Conservation (phyloP, 805 yeast species). For the Candida manassasensis region DNA sequence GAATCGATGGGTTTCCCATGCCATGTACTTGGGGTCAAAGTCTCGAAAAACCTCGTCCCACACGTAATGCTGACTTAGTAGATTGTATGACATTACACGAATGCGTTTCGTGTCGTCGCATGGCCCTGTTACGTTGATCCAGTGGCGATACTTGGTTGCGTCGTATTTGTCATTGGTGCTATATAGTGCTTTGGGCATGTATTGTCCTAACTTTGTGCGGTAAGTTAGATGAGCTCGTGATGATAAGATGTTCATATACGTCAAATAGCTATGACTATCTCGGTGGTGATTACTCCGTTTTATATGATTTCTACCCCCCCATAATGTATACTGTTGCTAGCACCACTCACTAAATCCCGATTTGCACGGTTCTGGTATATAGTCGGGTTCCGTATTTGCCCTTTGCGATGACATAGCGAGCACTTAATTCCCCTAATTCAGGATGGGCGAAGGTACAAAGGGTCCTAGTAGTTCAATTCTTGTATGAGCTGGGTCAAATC, state of each 20-base stretch:
- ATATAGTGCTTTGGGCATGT: neutral
- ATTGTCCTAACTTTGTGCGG: neutral
- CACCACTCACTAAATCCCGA: too few species aligned
- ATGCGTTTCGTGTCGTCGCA: conserved; percentile 8
- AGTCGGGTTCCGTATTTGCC: too few species aligned
- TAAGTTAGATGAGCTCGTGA: neutral
- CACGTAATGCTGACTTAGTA: conserved; percentile 51
- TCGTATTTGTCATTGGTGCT: conserved; percentile 10
- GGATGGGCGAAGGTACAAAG: too few species aligned
- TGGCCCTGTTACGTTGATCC: too few species aligned
- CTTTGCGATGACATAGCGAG: too few species aligned
- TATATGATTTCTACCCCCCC: too few species aligned
- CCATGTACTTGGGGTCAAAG: conserved; percentile 41
- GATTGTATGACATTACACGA: conserved; percentile 39
- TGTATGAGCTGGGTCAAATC: conserved; percentile 19
- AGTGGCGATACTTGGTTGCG: conserved; percentile 19
- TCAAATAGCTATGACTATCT: too few species aligned
- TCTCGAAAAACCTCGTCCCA: conserved; percentile 56
- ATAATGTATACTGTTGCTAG: too few species aligned
- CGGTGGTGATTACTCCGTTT: too few species aligned
- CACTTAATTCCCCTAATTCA: too few species aligned
- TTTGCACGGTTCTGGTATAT: too few species aligned
- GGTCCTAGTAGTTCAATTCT: neutral
- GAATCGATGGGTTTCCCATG: conserved; percentile 47
- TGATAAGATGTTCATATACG: too few species aligned